Conservation (phyloP, 495 filamentous ascomycete genomes). For the Hypoxylon cercidicola region DNA sequence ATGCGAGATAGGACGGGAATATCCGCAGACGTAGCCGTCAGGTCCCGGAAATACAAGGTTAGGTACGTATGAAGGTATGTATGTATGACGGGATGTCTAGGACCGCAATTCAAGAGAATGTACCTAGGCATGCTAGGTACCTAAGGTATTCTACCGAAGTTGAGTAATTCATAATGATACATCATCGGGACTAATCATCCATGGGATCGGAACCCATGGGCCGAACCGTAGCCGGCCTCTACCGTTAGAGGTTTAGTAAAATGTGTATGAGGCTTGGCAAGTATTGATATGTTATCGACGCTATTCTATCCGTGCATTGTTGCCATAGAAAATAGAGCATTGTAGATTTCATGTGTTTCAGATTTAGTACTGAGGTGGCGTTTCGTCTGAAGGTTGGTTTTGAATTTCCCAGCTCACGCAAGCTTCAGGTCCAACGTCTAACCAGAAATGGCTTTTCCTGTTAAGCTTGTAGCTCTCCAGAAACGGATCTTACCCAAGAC, state of each 20-base stretch:
- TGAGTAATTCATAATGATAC: constrained; percentile 15
- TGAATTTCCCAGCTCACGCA: background rate
- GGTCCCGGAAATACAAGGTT: constrained; percentile 29
- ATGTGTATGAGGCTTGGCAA: constrained; percentile 10
- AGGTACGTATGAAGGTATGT: constrained; percentile 1
- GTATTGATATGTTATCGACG: background rate
- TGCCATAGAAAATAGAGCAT: no score
- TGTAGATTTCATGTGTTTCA: constrained; percentile 22
- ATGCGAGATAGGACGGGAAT: constrained; percentile 16
- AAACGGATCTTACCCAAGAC: no score
- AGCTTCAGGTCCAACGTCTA: background rate
- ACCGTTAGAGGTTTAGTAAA: constrained; percentile 11
- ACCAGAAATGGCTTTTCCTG: no score
- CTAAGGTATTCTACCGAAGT: constrained; percentile 1
- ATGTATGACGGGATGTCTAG: no score
- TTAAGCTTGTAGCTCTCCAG: no score
- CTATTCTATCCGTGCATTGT: no score
- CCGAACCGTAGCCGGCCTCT: constrained; percentile 18
- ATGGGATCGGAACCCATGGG: constrained; percentile 33
- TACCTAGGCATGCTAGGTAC: no score
- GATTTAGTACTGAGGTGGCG: constrained; percentile 10
- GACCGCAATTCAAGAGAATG: no score
- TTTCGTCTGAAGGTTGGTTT: constrained; percentile 12
- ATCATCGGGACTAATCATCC: constrained; percentile 26
- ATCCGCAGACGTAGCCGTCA: background rate